Percentiles rank a stretch among this genome's conserved stretches.
phyloP scores from a whole-genome alignment of 2,329 filamentous ascomycete genomes.

The Laburnicola sp. region DNA sequence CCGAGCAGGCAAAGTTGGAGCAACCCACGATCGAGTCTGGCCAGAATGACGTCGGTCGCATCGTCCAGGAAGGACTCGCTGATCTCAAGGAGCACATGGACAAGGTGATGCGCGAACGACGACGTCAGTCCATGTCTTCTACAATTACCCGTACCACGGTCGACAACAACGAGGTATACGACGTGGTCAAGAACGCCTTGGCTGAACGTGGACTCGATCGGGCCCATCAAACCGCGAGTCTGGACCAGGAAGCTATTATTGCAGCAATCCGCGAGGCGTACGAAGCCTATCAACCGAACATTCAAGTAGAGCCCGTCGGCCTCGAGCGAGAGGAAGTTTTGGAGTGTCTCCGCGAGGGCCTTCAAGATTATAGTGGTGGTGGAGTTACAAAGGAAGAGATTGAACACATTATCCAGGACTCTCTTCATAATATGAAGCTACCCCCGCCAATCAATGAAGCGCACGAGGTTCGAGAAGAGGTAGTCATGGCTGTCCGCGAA shows the following conservation, averaged over 20 bases:
- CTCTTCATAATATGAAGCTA: conserved; percentile 76
- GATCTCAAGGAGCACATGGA: conserved; percentile 86
- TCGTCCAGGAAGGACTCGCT: conserved; percentile 77
- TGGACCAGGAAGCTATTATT: conserved; percentile 79
- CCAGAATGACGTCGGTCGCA: conserved; percentile 66
- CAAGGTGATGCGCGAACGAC: conserved; percentile 73
- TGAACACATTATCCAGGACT: conserved; percentile 81
- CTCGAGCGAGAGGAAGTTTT: conserved; percentile 89
- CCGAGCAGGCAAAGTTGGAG: conserved; percentile 54
- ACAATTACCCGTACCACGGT: conserved; percentile 65
- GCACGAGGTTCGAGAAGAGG: conserved; percentile 75
- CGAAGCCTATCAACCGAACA: conserved; percentile 84
- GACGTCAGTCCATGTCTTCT: conserved; percentile 66
- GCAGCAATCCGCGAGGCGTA: conserved; percentile 86
- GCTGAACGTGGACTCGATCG: conserved; percentile 55
- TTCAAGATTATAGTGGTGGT: conserved; percentile 69
- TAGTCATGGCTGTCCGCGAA: conserved; percentile 80
- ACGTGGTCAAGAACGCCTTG: conserved; percentile 75
- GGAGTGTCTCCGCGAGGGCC: conserved; percentile 80
- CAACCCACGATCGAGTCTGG: conserved; percentile 43
- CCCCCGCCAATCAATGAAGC: conserved; percentile 71
- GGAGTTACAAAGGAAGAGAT: conserved; percentile 81
- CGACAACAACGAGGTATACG: conserved; percentile 84
- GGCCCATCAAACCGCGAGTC: conserved; percentile 40
- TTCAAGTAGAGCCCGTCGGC: conserved; percentile 86